Percentiles rank a stretch among this genome's conserved stretches.
Evolutionary conservation across 768 basidiomycete genomes (phyloP).

Genomic region (Lenzites betulinus): DNA sequence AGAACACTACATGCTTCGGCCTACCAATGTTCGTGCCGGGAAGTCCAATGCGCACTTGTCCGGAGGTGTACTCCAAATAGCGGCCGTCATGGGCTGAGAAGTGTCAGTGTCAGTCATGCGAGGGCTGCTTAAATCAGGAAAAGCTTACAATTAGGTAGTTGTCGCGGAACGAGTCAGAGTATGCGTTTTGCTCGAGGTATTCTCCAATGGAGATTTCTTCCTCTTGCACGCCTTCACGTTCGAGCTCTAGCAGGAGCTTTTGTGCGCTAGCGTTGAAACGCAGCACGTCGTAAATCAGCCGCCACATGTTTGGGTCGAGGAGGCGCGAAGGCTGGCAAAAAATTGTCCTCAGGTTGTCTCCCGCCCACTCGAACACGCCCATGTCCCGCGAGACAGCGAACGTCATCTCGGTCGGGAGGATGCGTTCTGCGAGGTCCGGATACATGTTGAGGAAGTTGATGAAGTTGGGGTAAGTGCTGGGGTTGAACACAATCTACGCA

Average conservation of each 20-base stretch:
- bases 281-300: conserved; percentile 69
- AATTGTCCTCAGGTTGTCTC: conserved; percentile 57
- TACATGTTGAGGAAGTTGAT: conserved; percentile 61
- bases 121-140: not conserved
- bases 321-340: conserved; percentile 69
- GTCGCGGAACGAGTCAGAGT: conserved; percentile 67
- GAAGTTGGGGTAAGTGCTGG: conserved; percentile 78
- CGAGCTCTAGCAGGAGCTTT: conserved; percentile 39
- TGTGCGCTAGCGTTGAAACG: conserved; percentile 73
- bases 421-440: conserved; percentile 41
- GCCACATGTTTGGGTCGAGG: conserved; percentile 67
- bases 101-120: not conserved
- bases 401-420: conserved; percentile 71
- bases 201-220: conserved; percentile 50
- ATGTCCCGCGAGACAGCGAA: conserved; percentile 74
- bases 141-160: conserved; percentile 70
- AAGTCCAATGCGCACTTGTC: conserved; percentile 70
- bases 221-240: conserved; percentile 26
- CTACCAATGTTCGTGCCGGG: conserved; percentile 64
- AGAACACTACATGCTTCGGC: conserved; percentile 15
- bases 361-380: conserved; percentile 78
- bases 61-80: conserved; percentile 79
- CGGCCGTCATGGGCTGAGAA: conserved; percentile 69
- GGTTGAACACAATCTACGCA: conserved; percentile 72
- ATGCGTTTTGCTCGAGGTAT: conserved; percentile 61